Percentiles rank a stretch among this genome's conserved stretches.
phyloP scores from a whole-genome alignment of 164 flowering plant genomes.

The Piper betle region DNA sequence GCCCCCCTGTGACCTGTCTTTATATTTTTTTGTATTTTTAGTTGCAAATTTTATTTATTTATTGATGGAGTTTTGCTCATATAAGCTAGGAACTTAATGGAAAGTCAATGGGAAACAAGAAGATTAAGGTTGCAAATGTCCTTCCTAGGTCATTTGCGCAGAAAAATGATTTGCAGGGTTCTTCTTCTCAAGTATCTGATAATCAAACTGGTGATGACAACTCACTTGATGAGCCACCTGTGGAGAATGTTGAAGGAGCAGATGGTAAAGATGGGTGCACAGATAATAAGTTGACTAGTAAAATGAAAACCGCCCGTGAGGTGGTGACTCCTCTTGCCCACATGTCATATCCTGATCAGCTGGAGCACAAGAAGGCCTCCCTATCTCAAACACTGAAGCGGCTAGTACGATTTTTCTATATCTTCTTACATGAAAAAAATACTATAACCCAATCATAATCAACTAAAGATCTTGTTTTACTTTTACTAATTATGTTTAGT shows the following conservation, averaged over 20 bases:
- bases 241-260: conserved; percentile 13
- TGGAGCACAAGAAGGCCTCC: conserved; percentile 74
- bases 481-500: no score
- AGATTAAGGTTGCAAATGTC: conserved; percentile 62
- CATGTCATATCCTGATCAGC: conserved; percentile 67
- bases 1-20: background rate
- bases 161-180: conserved; percentile 16
- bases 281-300: conserved; percentile 21
- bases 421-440: background rate
- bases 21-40: background rate
- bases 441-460: background rate
- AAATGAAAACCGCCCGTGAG: conserved; percentile 55
- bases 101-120: conserved; percentile 54
- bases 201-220: conserved; percentile 9
- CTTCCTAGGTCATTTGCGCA: conserved; percentile 51
- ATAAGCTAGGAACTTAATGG: conserved; percentile 56
- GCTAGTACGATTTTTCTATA: conserved; percentile 35
- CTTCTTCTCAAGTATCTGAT: background rate
- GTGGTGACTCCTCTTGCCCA: conserved; percentile 88
- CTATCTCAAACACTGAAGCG: conserved; percentile 54
- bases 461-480: no score
- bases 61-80: background rate
- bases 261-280: conserved; percentile 16
- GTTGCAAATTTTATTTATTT: background rate
- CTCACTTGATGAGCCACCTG: conserved; percentile 4